These are phyloP conservation scores for Daldinia decipiens DNA, from an alignment of 495 filamentous ascomycete species.

Conservation along the genomic window DNA sequence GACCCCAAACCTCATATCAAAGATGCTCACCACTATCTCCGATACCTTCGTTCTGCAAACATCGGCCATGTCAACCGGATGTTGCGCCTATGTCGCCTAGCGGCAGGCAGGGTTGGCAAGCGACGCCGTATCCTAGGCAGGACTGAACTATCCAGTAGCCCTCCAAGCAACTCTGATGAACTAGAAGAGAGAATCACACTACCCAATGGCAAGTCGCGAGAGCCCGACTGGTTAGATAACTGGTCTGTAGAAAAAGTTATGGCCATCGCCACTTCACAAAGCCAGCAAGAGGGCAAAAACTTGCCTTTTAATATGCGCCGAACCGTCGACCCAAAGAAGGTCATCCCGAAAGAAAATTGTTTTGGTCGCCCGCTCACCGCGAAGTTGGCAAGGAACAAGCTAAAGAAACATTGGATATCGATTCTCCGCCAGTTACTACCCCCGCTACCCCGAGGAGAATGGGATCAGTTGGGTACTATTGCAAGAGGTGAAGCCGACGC, in stretches of 20 bases:
- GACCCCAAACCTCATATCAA: constrained; percentile 32
- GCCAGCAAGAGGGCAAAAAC: constrained; percentile 34
- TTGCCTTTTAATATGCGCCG: constrained; percentile 56
- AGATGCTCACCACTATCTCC: constrained; percentile 50
- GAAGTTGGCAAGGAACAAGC: constrained; percentile 66
- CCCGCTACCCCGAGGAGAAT: constrained; percentile 75
- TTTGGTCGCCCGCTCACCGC: constrained; percentile 70
- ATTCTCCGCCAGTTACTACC: constrained; percentile 70
- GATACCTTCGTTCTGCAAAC: constrained; percentile 58
- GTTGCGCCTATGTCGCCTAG: constrained; percentile 68
- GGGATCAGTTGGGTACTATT: constrained; percentile 68
- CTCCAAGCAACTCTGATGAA: constrained; percentile 51
- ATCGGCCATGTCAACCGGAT: constrained; percentile 70
- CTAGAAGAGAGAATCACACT: constrained; percentile 36
- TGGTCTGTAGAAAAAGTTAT: constrained; percentile 53
- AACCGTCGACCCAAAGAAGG: constrained; percentile 53
- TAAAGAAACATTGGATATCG: constrained; percentile 66
- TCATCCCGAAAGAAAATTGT: constrained; percentile 67
- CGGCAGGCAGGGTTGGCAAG: constrained; percentile 80
- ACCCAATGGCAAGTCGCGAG: constrained; percentile 11
- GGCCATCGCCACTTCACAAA: constrained; percentile 47
- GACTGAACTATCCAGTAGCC: constrained; percentile 55
- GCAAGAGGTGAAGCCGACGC: constrained; percentile 64
- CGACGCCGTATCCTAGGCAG: constrained; percentile 70
- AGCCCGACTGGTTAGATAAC: constrained; percentile 55